Evolutionary conservation across 192 early-diverging fungal species (phyloP), one percentile per base, ranked within the genome.

Genomic region (Rhizoclosmatium sp.): DNA sequence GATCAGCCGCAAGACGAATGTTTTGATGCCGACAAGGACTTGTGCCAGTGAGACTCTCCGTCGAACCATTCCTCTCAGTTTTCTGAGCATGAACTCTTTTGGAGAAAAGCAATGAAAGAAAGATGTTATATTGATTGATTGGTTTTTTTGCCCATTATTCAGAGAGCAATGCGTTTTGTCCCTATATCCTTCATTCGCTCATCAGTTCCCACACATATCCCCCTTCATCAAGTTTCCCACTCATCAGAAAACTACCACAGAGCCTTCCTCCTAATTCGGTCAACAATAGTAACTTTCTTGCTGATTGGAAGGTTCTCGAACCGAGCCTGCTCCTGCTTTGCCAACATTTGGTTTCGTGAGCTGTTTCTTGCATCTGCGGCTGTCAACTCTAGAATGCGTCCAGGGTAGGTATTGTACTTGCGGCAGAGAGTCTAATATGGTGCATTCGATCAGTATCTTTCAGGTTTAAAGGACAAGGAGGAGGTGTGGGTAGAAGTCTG

Each of bases 191-290:
- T 31, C 31, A 31, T 31, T 31, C 31, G 31, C 31, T 31, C 31
- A 31, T 31, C 31, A 31, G 31, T 31, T 31, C 31, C 31, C 31
- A 31, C 31, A 31, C 31, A 31, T 31, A 31, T 31, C 51, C 51
- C 51, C 51, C 51, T 12, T 54, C 51, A 7, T 54, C 16, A 7
- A 54, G 16, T 12, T 12, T 54, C 51, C 16, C 51, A 12, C 51
- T 16, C 51, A 54, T 54, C 51, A 54, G 5, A 54, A 62, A 40
- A 21, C 60, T 62, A 88, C 87, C 87, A 88, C 47, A 86, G 56
- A 42, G 80, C 83, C 78, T 88, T 86, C 60, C 87, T 67, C 41
- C 84, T n/a, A 49, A 86, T 76, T 31, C 85, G 65, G 48, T 88
- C 87, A 42, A 88, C 68, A n/a, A 77, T 71, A 2, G 66, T 83